Evolutionary conservation across 768 basidiomycete species (phyloP).

Genomic region (Leccinum incarnatum): DNA sequence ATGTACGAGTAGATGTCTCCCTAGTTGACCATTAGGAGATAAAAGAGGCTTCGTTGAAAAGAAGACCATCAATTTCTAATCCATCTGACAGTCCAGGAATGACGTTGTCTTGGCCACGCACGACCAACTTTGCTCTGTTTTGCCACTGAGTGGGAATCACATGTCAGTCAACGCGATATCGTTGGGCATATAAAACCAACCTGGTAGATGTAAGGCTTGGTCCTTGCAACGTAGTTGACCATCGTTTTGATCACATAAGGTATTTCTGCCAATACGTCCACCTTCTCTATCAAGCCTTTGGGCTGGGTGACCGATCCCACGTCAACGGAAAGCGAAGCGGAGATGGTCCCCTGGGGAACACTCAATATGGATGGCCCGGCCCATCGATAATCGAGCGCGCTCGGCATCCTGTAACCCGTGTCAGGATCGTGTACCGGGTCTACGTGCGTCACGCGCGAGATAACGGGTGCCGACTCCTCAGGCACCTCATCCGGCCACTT

Average conservation of each 20-base stretch:
- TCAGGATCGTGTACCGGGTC: conserved; percentile 64
- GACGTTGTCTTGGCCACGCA: conserved; percentile 42
- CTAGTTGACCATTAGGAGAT: conserved; percentile 50
- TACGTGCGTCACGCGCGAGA: conserved; percentile 67
- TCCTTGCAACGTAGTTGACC: conserved; percentile 89
- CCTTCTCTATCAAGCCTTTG: conserved; percentile 84
- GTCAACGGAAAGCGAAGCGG: conserved; percentile 55
- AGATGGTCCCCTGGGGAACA: conserved; percentile 50
- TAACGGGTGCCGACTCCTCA: conserved; percentile 45
- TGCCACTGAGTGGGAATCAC: conserved; percentile 43
- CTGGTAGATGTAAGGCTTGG: conserved; percentile 94
- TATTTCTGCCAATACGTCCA: conserved; percentile 93
- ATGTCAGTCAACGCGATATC: not conserved
- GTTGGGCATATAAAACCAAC: conserved; percentile 39
- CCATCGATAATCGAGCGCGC: conserved; percentile 73
- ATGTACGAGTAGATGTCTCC: conserved; percentile 8
- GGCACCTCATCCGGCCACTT: conserved; percentile 64
- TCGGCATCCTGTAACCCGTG: conserved; percentile 79
- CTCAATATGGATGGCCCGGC: conserved; percentile 60
- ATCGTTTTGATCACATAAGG: conserved; percentile 90
- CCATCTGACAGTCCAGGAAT: conserved; percentile 40
- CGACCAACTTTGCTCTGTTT: conserved; percentile 50
- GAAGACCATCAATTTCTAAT: conserved; percentile 54
- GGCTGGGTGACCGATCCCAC: conserved; percentile 57
- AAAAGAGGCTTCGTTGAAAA: conserved; percentile 92